Evolutionary conservation across 257 asterid species (phyloP).

Genomic region (Thymus quinquecostatus): DNA sequence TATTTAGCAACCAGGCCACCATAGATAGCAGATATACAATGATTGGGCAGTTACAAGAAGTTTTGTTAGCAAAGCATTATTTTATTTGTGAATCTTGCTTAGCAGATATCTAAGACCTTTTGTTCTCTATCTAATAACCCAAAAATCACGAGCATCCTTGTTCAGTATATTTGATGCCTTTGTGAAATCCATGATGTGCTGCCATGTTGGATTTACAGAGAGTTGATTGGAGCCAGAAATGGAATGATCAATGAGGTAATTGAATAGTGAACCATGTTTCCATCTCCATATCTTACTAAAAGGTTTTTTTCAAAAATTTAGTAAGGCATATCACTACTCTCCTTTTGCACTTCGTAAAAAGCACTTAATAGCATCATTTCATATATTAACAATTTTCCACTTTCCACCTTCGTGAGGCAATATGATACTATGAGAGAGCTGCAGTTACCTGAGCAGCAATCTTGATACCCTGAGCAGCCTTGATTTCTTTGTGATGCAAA

Average conservation of each 20-base stretch:
- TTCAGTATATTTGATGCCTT: slow-evolving; percentile 9
- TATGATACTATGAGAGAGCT: not conserved
- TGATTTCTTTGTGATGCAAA: slow-evolving; percentile 90
- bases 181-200: slow-evolving; percentile 17
- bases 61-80: not conserved
- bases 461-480: slow-evolving; percentile 98
- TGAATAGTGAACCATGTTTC: slow-evolving; percentile 2
- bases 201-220: not conserved
- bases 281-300: slow-evolving; percentile 12
- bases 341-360: not conserved
- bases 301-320: not conserved
- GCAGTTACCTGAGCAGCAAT: slow-evolving; percentile 84
- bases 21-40: not conserved
- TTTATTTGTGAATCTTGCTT: not conserved
- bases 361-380: not conserved
- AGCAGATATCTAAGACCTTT: not conserved
- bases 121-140: not conserved
- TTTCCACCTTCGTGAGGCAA: slow-evolving; percentile 14
- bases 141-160: not conserved
- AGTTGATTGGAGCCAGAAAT: slow-evolving; percentile 11
- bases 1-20: slow-evolving; percentile 1
- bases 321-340: not conserved
- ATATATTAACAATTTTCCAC: slow-evolving; percentile 9
- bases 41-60: not conserved
- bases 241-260: slow-evolving; percentile 7